phyloP scores from a whole-genome alignment of 352 stramenopile genomes.

The Pythium volutum region DNA sequence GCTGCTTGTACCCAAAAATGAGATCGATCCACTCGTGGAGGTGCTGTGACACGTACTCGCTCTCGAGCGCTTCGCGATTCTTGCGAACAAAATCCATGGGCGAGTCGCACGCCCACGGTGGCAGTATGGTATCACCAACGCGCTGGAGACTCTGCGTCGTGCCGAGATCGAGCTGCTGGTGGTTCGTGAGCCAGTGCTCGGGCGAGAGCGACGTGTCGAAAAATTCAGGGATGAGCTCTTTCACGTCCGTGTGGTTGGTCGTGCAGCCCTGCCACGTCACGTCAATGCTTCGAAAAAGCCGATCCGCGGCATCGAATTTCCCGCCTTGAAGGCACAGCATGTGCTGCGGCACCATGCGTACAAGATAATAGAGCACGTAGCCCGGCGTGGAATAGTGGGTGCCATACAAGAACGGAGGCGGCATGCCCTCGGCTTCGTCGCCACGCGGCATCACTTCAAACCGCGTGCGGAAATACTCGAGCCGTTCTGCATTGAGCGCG shows the following conservation, averaged over 20 bases:
- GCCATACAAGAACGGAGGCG: constrained; percentile 96
- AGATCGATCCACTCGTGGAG: constrained; percentile 85
- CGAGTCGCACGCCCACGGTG: constrained; percentile 90
- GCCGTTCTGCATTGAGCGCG: constrained; percentile 86
- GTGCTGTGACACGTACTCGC: constrained; percentile 63
- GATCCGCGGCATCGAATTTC: constrained; percentile 98
- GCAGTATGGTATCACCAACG: constrained; percentile 95
- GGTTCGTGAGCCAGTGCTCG: constrained; percentile 94
- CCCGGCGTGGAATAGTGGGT: constrained; percentile 92
- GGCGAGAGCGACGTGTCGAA: constrained; percentile 86
- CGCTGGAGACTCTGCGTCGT: constrained; percentile 65
- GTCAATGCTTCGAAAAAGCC: constrained; percentile 95
- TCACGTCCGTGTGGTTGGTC: constrained; percentile 94
- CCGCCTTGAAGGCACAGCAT: constrained; percentile 96
- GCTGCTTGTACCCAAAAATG: constrained; percentile 80
- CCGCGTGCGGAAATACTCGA: constrained; percentile 85
- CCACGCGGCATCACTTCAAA: constrained; percentile 88
- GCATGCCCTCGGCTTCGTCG: constrained; percentile 70
- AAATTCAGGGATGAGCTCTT: constrained; percentile 99
- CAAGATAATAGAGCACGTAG: constrained; percentile 98
- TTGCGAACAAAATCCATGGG: constrained; percentile 66
- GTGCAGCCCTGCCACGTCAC: constrained; percentile 89
- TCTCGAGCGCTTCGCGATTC: constrained; percentile 68
- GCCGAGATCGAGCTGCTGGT: constrained; percentile 95
- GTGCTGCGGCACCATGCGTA: constrained; percentile 95